phyloP scores from a whole-genome alignment of 2,329 filamentous ascomycete genomes.

The Clarireedia homoeocarpa region DNA sequence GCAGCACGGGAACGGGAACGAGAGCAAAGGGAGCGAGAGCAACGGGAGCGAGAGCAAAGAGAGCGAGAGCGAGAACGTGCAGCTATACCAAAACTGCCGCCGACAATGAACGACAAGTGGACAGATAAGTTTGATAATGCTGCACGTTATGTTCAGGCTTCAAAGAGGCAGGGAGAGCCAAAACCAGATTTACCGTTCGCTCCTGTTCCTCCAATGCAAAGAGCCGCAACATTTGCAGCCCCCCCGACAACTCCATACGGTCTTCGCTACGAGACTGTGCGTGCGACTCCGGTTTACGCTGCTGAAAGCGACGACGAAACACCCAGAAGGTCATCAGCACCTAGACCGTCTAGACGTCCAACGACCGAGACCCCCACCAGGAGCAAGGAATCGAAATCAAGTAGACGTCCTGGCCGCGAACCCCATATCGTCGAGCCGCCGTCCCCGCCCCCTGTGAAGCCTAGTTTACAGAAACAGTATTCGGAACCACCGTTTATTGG shows the following conservation, averaged over 20 bases:
- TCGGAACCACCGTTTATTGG: constrained; percentile 23
- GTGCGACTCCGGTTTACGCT: constrained; percentile 11
- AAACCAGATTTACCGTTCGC: constrained; percentile 7
- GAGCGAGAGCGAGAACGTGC: not conserved
- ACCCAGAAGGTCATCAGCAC: constrained; percentile 25
- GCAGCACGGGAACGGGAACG: not conserved
- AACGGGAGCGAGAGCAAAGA: not conserved
- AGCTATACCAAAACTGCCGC: constrained; percentile 9
- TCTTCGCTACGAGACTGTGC: constrained; percentile 18
- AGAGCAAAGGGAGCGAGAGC: no score
- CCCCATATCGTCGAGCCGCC: constrained; percentile 24
- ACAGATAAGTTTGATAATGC: constrained; percentile 22
- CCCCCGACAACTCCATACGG: constrained; percentile 16
- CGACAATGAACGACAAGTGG: constrained; percentile 20
- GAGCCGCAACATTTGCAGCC: constrained; percentile 26
- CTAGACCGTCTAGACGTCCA: constrained; percentile 21
- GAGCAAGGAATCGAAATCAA: constrained; percentile 13
- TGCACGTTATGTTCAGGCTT: constrained; percentile 27
- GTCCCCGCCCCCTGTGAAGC: constrained; percentile 16
- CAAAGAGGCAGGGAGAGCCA: constrained; percentile 15
- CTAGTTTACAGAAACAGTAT: constrained; percentile 22
- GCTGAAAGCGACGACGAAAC: constrained; percentile 24
- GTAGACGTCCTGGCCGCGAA: not conserved
- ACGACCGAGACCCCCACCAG: constrained; percentile 21
- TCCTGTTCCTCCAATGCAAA: constrained; percentile 12